phyloP scores from a whole-genome alignment of 2,329 filamentous ascomycete species.

The Penicillium sp. region DNA sequence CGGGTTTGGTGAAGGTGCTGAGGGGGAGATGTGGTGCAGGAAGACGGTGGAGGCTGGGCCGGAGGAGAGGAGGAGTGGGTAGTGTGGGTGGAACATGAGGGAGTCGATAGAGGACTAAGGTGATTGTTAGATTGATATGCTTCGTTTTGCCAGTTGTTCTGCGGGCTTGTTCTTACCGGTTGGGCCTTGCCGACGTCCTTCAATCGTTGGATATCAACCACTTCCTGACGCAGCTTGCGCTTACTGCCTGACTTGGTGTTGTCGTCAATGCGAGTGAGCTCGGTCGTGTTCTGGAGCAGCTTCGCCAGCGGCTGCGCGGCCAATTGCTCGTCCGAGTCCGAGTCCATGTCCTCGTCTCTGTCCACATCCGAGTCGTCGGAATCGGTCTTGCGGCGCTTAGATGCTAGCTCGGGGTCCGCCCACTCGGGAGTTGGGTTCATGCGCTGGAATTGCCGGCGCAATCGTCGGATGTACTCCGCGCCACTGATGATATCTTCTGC shows the following conservation, averaged over 20 bases:
- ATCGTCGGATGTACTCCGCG: slow-evolving; percentile 76
- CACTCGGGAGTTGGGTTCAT: slow-evolving; percentile 64
- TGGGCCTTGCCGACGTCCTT: slow-evolving; percentile 81
- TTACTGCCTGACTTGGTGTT: slow-evolving; percentile 55
- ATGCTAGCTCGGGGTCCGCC: slow-evolving; percentile 54
- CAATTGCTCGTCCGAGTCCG: slow-evolving; percentile 61
- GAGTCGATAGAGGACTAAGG: slow-evolving; percentile 70
- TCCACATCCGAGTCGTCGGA: slow-evolving; percentile 41
- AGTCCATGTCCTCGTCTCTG: slow-evolving; percentile 58
- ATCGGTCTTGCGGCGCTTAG: slow-evolving; percentile 47
- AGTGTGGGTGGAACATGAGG: slow-evolving; percentile 84
- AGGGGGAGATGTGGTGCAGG: slow-evolving; percentile 83
- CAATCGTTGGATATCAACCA: slow-evolving; percentile 84
- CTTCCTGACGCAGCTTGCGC: slow-evolving; percentile 78
- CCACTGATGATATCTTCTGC: slow-evolving; percentile 85
- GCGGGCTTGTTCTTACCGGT: slow-evolving; percentile 50
- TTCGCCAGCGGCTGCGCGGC: slow-evolving; percentile 75
- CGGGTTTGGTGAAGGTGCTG: slow-evolving; percentile 78
- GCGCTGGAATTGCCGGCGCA: slow-evolving; percentile 74
- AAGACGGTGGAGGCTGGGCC: slow-evolving; percentile 83
- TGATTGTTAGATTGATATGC: not conserved
- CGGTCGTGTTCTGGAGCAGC: slow-evolving; percentile 73
- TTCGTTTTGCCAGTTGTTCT: not conserved
- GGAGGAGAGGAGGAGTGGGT: slow-evolving; percentile 86
- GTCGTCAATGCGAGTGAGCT: slow-evolving; percentile 59